Conservation (phyloP, 441 rosid species). For the Macaranga tanarius region DNA sequence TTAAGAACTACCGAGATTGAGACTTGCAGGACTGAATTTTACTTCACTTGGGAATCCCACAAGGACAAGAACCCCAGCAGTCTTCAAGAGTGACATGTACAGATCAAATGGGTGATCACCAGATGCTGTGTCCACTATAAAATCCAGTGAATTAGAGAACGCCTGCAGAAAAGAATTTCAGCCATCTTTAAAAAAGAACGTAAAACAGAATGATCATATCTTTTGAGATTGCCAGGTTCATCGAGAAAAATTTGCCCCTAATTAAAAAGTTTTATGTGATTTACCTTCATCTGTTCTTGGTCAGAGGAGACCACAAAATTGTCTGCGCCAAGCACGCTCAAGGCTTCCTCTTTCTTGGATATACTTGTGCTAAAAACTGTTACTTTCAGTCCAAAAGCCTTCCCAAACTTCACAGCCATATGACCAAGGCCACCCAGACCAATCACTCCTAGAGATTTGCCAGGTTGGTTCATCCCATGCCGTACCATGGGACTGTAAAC, state of each 20-base stretch:
- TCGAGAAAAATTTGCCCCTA: neutral
- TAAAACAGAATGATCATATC: neutral
- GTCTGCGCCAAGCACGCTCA: constrained; percentile 62
- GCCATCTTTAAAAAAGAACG: neutral
- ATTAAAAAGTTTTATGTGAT: neutral
- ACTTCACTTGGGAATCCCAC: constrained; percentile 86
- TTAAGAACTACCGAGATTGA: constrained; percentile 44
- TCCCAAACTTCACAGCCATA: constrained; percentile 96
- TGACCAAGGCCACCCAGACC: constrained; percentile 97
- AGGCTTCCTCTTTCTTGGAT: constrained; percentile 81
- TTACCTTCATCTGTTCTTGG: constrained; percentile 77
- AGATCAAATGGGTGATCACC: constrained; percentile 85
- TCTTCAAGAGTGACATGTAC: constrained; percentile 70
- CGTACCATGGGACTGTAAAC: constrained; percentile 83
- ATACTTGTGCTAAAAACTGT: constrained; percentile 84
- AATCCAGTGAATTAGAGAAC: constrained; percentile 61
- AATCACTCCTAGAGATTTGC: constrained; percentile 75
- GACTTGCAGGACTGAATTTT: constrained; percentile 70
- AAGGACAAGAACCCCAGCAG: constrained; percentile 53
- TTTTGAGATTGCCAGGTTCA: neutral
- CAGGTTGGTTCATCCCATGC: constrained; percentile 82
- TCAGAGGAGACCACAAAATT: constrained; percentile 72
- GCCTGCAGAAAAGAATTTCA: constrained; percentile 39
- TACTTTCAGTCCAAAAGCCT: constrained; percentile 82
- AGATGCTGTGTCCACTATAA: constrained; percentile 78